Evolutionary conservation across 169 alveolate species (phyloP).

Genomic region (Blepharisma undulans): DNA sequence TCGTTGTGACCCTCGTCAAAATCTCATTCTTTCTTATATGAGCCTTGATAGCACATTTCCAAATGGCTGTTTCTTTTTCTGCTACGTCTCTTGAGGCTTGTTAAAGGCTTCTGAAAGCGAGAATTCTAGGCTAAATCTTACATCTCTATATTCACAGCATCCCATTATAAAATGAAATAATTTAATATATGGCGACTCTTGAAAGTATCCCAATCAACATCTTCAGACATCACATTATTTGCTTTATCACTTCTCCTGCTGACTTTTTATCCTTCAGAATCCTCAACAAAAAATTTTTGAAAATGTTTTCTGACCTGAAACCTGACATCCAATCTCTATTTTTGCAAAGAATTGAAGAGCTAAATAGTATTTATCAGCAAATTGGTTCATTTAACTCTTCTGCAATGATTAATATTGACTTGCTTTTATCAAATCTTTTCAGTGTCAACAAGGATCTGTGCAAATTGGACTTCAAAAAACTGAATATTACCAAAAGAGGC

Average conservation of each 20-base stretch:
- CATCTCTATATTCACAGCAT: not conserved
- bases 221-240: not conserved
- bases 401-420: not conserved
- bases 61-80: not conserved
- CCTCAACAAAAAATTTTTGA: not conserved
- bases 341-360: not conserved
- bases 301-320: not conserved
- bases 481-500: not conserved
- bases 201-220: not conserved
- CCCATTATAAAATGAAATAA: not conserved
- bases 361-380: not conserved
- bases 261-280: not conserved
- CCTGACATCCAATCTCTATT: not conserved
- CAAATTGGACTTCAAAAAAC: not conserved
- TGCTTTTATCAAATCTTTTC: not conserved
- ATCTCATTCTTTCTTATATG: not conserved
- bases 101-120: not conserved
- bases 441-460: not conserved
- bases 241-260: not conserved
- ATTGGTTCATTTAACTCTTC: not conserved
- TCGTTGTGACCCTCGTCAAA: not conserved
- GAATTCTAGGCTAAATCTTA: not conserved
- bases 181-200: not conserved
- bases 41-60: not conserved
- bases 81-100: not conserved